phyloP scores from a whole-genome alignment of 306 rosid genomes.

The Ochetophila trinervis region DNA sequence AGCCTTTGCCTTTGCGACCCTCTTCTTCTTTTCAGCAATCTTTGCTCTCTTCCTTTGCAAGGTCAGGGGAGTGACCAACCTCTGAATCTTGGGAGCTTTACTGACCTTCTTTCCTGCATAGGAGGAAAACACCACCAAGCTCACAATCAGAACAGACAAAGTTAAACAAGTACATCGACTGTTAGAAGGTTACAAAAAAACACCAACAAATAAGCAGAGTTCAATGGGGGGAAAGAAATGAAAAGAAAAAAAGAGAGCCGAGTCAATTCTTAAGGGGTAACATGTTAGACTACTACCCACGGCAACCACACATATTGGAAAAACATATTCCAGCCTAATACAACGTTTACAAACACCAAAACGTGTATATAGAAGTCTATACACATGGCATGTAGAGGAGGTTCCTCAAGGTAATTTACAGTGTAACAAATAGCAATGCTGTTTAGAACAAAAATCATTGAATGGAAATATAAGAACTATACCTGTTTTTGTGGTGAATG shows the following conservation, averaged over 20 bases:
- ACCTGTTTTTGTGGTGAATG: conserved; percentile 47
- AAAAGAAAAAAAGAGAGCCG: neutral
- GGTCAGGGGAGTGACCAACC: conserved; percentile 61
- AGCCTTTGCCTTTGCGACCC: conserved; percentile 50
- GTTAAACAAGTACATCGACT: too few species aligned
- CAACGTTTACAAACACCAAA: too few species aligned
- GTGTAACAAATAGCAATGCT: neutral
- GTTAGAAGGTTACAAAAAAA: too few species aligned
- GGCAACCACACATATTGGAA: too few species aligned
- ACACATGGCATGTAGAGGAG: too few species aligned
- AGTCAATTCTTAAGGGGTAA: neutral
- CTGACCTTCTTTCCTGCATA: conserved; percentile 51
- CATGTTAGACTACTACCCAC: neutral
- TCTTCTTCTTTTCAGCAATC: conserved; percentile 58
- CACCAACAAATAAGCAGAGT: neutral
- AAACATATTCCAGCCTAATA: too few species aligned
- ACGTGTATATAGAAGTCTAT: too few species aligned
- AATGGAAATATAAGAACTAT: neutral
- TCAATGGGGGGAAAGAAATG: too few species aligned
- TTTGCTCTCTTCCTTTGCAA: conserved; percentile 59
- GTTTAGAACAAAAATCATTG: neutral
- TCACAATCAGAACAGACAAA: neutral
- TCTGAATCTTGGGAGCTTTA: conserved; percentile 65
- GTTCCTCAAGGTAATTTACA: too few species aligned
- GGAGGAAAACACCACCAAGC: neutral